Base-by-base conservation (phyloP, 495 filamentous ascomycete genomes). In the Penicillium steckii region DNA sequence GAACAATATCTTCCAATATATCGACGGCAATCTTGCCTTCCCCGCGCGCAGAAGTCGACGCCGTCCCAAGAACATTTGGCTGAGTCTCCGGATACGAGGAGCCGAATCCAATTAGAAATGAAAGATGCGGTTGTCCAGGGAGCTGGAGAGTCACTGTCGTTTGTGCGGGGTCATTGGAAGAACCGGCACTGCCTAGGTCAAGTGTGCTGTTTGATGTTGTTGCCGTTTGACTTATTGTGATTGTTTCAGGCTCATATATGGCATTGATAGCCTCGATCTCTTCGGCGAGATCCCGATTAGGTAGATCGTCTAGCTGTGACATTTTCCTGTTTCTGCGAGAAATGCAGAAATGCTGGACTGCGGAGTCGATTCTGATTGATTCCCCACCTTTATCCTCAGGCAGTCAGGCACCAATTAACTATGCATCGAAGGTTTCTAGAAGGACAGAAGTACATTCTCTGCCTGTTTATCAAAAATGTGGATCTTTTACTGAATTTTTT, bases 241-340 rank as follows among this genome's bases (percentile, higher is more conserved):
- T 71, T 5, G 87, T 88, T 33, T 76, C 70, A 13, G 83, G 79
- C 19, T 85, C 88, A 71, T 95, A 98, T 57, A 98, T 98, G 18
- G 93, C 89, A 67, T 94, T 96, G 55, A 98, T 89, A 44, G 89
- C 90, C 61, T 87, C 86, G 13, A 93, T 74, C 71, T 98, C 94
- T 71, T 97, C 89, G 32, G 63, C 65, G 19, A 96, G 83, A 27
- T 93, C 89, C 44, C 55, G 54, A 27, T 76, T 91, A 74, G 50
- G 42, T 8, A 71, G 46, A 33, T 52, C 19, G 18, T 67, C 61
- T 33, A 67, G 59, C 29, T 53, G 56, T 35, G 58, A 60, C 63
- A 66, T 66, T 55, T 23, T 57, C 44, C 18, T 22, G 45, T 41
- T 45, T 49, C 46, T 18, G 44, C 26, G 49, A 33, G 50, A 41